phyloP scores from a whole-genome alignment of 2,329 filamentous ascomycete genomes.

The Chaetomium sp. region DNA sequence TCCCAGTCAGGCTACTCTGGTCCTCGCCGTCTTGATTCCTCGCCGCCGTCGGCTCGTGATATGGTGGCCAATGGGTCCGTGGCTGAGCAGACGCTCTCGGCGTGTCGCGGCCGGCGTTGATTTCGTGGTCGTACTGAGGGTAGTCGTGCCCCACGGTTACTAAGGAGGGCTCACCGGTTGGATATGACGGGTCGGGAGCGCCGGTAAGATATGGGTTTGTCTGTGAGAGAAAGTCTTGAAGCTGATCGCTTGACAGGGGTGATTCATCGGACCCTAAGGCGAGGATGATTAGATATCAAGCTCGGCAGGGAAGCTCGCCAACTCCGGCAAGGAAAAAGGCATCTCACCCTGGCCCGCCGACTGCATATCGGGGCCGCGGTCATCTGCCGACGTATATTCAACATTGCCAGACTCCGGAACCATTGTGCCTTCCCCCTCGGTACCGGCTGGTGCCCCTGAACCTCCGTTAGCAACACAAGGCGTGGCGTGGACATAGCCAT shows the following conservation, averaged over 20 bases:
- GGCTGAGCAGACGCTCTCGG: background rate
- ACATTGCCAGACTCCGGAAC: too few relatives aligned
- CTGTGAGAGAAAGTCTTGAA: background rate
- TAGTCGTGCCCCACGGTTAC: background rate
- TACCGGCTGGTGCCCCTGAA: too few relatives aligned
- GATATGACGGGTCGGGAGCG: background rate
- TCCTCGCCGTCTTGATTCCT: background rate
- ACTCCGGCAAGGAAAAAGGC: too few relatives aligned
- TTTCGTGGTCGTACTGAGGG: background rate
- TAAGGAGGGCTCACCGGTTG: background rate
- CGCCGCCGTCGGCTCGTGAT: too few relatives aligned
- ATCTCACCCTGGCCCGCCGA: background rate
- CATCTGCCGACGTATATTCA: too few relatives aligned
- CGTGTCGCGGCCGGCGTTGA: conserved; percentile 1
- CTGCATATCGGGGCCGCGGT: too few relatives aligned
- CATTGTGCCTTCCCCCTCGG: too few relatives aligned
- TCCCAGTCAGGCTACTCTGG: background rate
- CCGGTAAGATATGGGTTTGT: conserved; percentile 3
- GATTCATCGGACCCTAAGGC: background rate
- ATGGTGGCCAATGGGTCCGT: too few relatives aligned
- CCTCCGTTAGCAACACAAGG: too few relatives aligned
- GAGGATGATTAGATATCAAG: background rate
- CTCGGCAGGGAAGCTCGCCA: too few relatives aligned
- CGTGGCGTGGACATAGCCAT: too few relatives aligned
- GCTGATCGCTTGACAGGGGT: background rate